Evolutionary conservation across 768 basidiomycete species (phyloP).

Genomic region (Mycena haematopus): DNA sequence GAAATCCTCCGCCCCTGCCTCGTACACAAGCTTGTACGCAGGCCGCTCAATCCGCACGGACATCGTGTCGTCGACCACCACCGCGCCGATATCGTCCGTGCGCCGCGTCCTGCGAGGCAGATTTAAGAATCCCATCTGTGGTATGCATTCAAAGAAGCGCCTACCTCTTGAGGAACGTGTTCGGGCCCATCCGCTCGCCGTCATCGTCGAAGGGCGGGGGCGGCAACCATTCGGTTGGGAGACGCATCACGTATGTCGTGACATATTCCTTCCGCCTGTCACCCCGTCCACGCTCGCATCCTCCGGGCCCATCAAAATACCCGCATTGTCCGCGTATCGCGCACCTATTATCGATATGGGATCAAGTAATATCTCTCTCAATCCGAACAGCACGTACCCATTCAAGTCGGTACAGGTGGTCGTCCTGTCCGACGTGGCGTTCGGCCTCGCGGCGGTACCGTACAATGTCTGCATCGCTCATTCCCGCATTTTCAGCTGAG

Average conservation of each 20-base stretch:
- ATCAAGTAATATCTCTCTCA: conserved; percentile 21
- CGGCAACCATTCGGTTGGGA: conserved; percentile 76
- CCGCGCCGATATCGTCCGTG: conserved; percentile 50
- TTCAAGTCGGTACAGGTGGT: conserved; percentile 78
- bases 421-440: conserved; percentile 73
- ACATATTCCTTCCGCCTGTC: conserved; percentile 80
- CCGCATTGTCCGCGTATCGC: conserved; percentile 58
- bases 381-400: conserved; percentile 62
- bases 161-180: conserved; percentile 67
- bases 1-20: conserved; percentile 66
- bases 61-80: conserved; percentile 44
- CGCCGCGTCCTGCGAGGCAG: conserved; percentile 56
- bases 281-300: conserved; percentile 72
- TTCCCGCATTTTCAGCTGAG: conserved; percentile 42
- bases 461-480: conserved; percentile 70
- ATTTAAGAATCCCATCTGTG: conserved; percentile 30
- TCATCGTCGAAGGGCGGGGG: conserved; percentile 35
- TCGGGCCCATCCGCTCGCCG: conserved; percentile 39
- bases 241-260: conserved; percentile 71
- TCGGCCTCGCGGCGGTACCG: conserved; percentile 84
- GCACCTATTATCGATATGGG: conserved; percentile 50
- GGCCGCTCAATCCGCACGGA: conserved; percentile 62
- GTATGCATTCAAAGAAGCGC: conserved; percentile 37
- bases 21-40: conserved; percentile 75
- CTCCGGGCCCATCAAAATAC: conserved; percentile 65